Evolutionary conservation across 768 basidiomycete species (phyloP).

Genomic region (Suillus spraguei): DNA sequence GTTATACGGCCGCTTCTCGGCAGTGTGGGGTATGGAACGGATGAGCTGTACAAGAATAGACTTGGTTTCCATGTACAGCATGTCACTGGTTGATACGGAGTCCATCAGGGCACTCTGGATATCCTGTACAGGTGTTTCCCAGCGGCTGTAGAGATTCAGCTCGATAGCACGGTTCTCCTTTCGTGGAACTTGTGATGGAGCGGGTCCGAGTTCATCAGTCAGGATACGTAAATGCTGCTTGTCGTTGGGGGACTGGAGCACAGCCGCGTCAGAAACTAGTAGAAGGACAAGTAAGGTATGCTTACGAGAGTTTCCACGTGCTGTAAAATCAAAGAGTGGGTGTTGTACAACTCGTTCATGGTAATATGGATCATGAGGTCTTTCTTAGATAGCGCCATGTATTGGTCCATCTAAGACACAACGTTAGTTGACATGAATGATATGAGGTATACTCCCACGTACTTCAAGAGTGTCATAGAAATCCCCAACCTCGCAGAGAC

Average conservation of each 20-base stretch:
- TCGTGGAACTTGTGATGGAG: slow-evolving; percentile 93
- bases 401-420: slow-evolving; percentile 91
- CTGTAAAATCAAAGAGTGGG: slow-evolving; percentile 92
- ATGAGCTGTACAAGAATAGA: slow-evolving; percentile 98
- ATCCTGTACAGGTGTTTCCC: slow-evolving; percentile 99
- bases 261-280: slow-evolving; percentile 8
- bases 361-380: slow-evolving; percentile 98
- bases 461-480: slow-evolving; percentile 99
- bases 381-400: slow-evolving; percentile 99
- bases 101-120: slow-evolving; percentile 96
- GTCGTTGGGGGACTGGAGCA: slow-evolving; percentile 86
- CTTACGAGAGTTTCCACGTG: slow-evolving; percentile 93
- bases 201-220: slow-evolving; percentile 92
- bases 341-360: slow-evolving; percentile 98
- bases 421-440: background rate
- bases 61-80: slow-evolving; percentile 99
- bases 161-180: slow-evolving; percentile 98
- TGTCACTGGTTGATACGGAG: slow-evolving; percentile 95
- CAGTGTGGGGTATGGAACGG: slow-evolving; percentile 85
- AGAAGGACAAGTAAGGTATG: slow-evolving; percentile 10
- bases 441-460: slow-evolving; percentile 22
- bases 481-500: slow-evolving; percentile 96
- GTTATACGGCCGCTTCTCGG: slow-evolving; percentile 88
- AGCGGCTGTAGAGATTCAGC: slow-evolving; percentile 90
- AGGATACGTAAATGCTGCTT: slow-evolving; percentile 97